Percentiles rank a stretch among this genome's conserved stretches.
Evolutionary conservation across 352 stramenopile species (phyloP).

Genomic region (Phytophthora idaei): DNA sequence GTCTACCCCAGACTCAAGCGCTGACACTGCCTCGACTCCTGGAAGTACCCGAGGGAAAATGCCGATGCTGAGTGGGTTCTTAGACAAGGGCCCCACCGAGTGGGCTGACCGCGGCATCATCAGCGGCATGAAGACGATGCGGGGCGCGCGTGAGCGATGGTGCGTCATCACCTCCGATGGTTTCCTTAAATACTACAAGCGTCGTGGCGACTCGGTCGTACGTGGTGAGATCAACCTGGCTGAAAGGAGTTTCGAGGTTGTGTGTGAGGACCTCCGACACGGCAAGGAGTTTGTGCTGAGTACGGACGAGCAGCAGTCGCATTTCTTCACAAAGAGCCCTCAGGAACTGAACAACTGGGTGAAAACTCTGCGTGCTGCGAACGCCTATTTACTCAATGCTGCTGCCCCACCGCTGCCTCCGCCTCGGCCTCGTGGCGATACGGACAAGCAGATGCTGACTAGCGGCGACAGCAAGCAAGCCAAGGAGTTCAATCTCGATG

Average conservation of each 20-base stretch:
- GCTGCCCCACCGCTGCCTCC: conserved; percentile 35
- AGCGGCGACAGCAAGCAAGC: conserved; percentile 37
- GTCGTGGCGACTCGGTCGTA: conserved; percentile 80
- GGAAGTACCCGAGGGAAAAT: conserved; percentile 52
- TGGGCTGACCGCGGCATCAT: conserved; percentile 81
- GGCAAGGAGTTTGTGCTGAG: conserved; percentile 83
- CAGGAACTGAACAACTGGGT: conserved; percentile 84
- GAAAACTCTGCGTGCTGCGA: conserved; percentile 72
- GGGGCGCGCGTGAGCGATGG: conserved; percentile 82
- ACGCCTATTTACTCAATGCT: conserved; percentile 64
- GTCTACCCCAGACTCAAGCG: conserved; percentile 23
- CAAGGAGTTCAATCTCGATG: conserved; percentile 47
- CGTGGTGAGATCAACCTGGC: conserved; percentile 82
- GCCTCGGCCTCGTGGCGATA: conserved; percentile 28
- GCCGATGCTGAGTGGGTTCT: conserved; percentile 73
- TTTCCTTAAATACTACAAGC: conserved; percentile 88
- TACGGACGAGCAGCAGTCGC: conserved; percentile 84
- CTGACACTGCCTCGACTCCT: conserved; percentile 19
- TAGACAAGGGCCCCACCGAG: conserved; percentile 89
- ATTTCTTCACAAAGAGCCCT: conserved; percentile 81
- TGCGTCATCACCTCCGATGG: conserved; percentile 79
- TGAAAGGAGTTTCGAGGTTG: conserved; percentile 82
- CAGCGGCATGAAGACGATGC: conserved; percentile 88
- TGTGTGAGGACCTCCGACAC: conserved; percentile 76
- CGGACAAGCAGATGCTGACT: conserved; percentile 29